Conservation (phyloP, 2,329 filamentous ascomycete species). For the Cryphonectria nitschkei region DNA sequence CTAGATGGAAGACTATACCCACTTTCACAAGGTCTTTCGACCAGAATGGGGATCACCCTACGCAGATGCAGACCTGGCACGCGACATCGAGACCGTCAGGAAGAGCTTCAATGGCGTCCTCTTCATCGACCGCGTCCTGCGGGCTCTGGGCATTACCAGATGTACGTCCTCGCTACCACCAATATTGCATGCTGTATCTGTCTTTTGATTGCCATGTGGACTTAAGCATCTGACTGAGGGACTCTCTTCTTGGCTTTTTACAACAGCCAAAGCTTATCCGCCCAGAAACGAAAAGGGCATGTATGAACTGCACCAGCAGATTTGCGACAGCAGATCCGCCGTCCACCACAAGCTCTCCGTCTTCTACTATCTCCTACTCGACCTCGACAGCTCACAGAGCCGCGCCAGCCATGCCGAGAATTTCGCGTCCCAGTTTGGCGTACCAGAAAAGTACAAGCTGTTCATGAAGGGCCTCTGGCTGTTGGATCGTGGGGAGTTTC, state of each 20-base stretch:
- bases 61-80: conserved; percentile 57
- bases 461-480: conserved; percentile 85
- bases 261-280: conserved; percentile 70
- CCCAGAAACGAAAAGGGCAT: conserved; percentile 71
- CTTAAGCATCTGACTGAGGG: conserved; percentile 3
- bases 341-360: conserved; percentile 81
- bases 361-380: conserved; percentile 81
- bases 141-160: conserved; percentile 69
- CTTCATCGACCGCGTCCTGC: conserved; percentile 80
- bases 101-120: conserved; percentile 70
- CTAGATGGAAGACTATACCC: conserved; percentile 65
- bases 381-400: conserved; percentile 58
- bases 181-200: no score
- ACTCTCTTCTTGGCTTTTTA: conserved; percentile 27
- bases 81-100: conserved; percentile 68
- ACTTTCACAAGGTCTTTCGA: conserved; percentile 71
- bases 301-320: conserved; percentile 69
- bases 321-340: conserved; percentile 66
- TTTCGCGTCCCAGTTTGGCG: conserved; percentile 65
- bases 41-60: conserved; percentile 64
- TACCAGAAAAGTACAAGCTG: conserved; percentile 76
- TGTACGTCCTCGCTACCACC: conserved; percentile 48
- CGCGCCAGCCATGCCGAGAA: conserved; percentile 52
- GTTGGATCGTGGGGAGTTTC: conserved; percentile 73
- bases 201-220: no score